Evolutionary conservation across 1,284 basidiomycete species (phyloP).

Genomic region (Polyporus tsugae): DNA sequence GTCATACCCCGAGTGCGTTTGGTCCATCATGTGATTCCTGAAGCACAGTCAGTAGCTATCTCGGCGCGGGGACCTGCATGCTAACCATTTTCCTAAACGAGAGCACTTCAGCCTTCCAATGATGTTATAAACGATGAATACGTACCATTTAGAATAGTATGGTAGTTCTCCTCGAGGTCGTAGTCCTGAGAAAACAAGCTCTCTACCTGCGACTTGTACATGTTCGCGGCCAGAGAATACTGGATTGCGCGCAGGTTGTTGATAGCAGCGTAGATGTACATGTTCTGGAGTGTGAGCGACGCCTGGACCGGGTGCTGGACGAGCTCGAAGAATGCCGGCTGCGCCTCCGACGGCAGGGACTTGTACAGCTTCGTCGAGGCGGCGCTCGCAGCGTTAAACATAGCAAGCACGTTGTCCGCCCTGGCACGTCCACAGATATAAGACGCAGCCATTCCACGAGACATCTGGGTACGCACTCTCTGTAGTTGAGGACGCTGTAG

Average conservation of each 20-base stretch:
- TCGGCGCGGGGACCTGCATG: constrained; percentile 26
- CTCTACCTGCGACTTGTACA: constrained; percentile 60
- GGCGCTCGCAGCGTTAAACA: constrained; percentile 56
- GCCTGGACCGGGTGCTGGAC: constrained; percentile 71
- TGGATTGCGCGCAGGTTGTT: constrained; percentile 73
- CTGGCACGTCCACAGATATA: constrained; percentile 40
- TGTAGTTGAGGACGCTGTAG: constrained; percentile 69
- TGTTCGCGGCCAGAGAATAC: constrained; percentile 67
- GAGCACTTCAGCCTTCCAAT: not conserved
- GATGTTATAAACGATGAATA: constrained; percentile 26
- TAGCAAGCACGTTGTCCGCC: constrained; percentile 62
- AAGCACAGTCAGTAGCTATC: not conserved
- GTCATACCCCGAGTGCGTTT: constrained; percentile 69
- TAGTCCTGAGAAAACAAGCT: constrained; percentile 67
- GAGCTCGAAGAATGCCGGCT: constrained; percentile 74
- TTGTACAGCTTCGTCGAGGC: constrained; percentile 65
- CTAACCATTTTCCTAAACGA: constrained; percentile 58
- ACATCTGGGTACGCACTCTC: constrained; percentile 61
- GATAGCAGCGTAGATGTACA: constrained; percentile 65
- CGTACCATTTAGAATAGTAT: constrained; percentile 62
- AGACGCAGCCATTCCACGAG: not conserved
- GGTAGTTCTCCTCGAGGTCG: constrained; percentile 66
- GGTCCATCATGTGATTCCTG: constrained; percentile 67
- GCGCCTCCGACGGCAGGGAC: constrained; percentile 50
- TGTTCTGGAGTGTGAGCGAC: constrained; percentile 60